Conservation (phyloP, 2,329 filamentous ascomycete species). For the Sporothrix globosa region DNA sequence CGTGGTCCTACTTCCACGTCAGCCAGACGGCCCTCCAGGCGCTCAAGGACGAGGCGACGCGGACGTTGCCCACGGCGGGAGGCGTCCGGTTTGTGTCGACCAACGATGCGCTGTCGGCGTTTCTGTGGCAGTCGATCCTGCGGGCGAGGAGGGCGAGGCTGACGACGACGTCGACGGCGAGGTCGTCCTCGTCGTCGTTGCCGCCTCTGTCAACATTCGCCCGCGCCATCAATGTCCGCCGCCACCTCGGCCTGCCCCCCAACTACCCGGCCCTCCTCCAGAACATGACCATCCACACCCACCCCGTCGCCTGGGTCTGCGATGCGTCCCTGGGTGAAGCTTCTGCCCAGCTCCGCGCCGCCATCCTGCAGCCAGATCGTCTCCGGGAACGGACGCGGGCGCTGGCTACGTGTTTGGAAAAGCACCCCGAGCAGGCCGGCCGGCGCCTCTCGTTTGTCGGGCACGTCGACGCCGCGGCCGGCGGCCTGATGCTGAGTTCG, state of each 20-base stretch:
- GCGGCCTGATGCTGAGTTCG: slow-evolving; percentile 57
- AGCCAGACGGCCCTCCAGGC: neutral
- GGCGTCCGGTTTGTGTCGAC: neutral
- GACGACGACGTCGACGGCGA: neutral
- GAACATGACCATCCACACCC: slow-evolving; percentile 50
- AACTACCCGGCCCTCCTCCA: slow-evolving; percentile 55
- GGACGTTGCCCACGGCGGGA: neutral
- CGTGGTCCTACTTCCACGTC: slow-evolving; percentile 7
- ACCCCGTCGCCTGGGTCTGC: slow-evolving; percentile 39
- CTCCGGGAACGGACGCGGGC: neutral
- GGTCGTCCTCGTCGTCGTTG: neutral
- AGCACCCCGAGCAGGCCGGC: slow-evolving; percentile 42
- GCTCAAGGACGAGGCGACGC: neutral
- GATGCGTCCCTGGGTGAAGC: slow-evolving; percentile 32
- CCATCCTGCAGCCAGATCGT: slow-evolving; percentile 6
- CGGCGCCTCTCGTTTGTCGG: slow-evolving; percentile 43
- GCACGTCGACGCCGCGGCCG: slow-evolving; percentile 43
- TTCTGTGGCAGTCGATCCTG: slow-evolving; percentile 1
- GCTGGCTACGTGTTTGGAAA: neutral
- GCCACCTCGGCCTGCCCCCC: slow-evolving; percentile 47
- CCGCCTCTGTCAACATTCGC: neutral
- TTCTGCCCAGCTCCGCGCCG: neutral
- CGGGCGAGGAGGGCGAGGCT: neutral
- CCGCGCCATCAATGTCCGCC: slow-evolving; percentile 16
- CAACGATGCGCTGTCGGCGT: slow-evolving; percentile 13